phyloP scores from a whole-genome alignment of 2,329 filamentous ascomycete genomes.

The Grosmannia clavigera region DNA sequence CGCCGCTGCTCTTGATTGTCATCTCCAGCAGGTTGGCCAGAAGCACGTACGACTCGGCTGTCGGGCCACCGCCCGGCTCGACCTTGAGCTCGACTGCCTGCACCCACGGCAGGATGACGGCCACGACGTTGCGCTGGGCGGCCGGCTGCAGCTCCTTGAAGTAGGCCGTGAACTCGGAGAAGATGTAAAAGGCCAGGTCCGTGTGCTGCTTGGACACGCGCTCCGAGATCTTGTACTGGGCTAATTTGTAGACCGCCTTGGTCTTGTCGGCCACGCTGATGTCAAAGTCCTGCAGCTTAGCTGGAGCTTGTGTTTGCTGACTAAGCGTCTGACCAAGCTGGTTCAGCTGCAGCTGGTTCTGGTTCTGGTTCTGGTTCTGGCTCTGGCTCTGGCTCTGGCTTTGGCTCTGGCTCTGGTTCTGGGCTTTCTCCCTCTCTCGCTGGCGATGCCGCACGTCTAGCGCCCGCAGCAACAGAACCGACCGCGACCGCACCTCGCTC shows the following conservation, averaged over 20 bases:
- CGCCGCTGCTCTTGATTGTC: conserved; percentile 80
- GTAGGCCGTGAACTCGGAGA: conserved; percentile 88
- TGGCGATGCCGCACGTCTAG: conserved; percentile 61
- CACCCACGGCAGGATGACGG: conserved; percentile 90
- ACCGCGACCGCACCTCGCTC: conserved; percentile 79
- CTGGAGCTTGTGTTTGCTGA: conserved; percentile 39
- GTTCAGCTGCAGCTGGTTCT: conserved; percentile 31
- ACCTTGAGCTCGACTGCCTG: conserved; percentile 87
- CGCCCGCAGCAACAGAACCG: conserved; percentile 64
- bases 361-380: too few relatives aligned
- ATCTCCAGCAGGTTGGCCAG: conserved; percentile 92
- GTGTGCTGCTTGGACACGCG: conserved; percentile 78
- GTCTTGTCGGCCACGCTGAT: conserved; percentile 98
- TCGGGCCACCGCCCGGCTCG: conserved; percentile 83
- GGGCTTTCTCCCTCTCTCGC: too few relatives aligned
- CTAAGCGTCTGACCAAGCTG: not conserved
- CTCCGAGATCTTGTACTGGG: conserved; percentile 93
- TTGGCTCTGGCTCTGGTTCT: conserved; percentile 28
- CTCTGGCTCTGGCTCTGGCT: too few relatives aligned
- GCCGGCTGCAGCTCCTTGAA: conserved; percentile 78
- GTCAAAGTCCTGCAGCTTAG: conserved; percentile 91
- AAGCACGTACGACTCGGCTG: conserved; percentile 84
- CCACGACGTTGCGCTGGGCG: conserved; percentile 85
- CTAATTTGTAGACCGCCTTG: conserved; percentile 92
- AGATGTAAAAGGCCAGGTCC: conserved; percentile 82